These are phyloP conservation scores for Acanthamoeba sp. DNA, from an alignment of 208 protist species.

Conservation along the genomic window DNA sequence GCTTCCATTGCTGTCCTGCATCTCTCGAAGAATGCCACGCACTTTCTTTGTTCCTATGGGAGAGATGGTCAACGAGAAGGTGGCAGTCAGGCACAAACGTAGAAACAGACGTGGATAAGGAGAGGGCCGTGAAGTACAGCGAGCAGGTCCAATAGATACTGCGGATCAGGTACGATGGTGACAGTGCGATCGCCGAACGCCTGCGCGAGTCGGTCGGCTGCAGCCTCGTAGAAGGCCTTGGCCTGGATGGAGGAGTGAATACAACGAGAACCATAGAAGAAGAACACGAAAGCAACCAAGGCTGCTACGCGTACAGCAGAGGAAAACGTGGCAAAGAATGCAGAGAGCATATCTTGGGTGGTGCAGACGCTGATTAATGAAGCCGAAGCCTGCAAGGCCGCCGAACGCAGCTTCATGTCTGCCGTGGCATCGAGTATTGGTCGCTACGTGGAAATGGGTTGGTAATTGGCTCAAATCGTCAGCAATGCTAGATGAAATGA, in stretches of 20 bases:
- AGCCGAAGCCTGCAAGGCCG: not conserved
- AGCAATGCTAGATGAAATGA: too few relatives aligned
- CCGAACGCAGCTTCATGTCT: not conserved
- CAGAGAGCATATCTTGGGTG: not conserved
- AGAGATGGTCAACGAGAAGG: not conserved
- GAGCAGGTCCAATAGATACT: not conserved
- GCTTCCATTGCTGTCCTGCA: not conserved
- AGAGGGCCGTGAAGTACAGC: not conserved
- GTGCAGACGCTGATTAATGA: not conserved
- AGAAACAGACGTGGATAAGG: not conserved
- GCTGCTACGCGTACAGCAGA: not conserved
- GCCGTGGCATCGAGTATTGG: not conserved
- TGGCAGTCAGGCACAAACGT: too few relatives aligned
- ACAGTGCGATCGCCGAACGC: not conserved
- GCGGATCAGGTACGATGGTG: not conserved
- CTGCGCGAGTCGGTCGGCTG: not conserved
- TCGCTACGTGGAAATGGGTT: not conserved
- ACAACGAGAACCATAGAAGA: not conserved
- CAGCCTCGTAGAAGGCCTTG: constrained; percentile 1
- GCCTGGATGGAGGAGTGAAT: not conserved
- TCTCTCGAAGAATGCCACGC: not conserved
- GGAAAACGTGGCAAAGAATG: constrained; percentile 36
- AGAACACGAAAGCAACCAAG: not conserved
- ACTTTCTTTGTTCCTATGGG: not conserved
- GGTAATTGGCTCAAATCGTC: not conserved